Percentiles rank a stretch among this genome's conserved stretches.
phyloP scores from a whole-genome alignment of 179 eudicot species.

The Silene noctiflora region DNA sequence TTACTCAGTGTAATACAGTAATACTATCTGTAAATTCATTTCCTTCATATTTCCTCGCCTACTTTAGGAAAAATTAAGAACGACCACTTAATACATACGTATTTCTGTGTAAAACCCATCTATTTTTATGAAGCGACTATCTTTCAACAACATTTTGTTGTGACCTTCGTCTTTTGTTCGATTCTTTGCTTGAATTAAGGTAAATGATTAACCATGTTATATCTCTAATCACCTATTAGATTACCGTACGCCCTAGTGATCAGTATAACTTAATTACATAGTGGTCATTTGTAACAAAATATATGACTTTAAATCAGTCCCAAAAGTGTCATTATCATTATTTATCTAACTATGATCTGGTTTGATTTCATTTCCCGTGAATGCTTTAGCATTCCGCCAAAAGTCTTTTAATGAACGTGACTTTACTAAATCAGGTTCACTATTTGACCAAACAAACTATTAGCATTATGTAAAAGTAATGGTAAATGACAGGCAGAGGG shows the following conservation, averaged over 20 bases:
- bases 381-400: too few species aligned
- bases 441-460: neutral
- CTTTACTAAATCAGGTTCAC: neutral
- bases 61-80: neutral
- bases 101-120: neutral
- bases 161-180: neutral
- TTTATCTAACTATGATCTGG: too few species aligned
- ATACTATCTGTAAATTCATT: neutral
- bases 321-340: neutral
- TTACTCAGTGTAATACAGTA: neutral
- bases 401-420: neutral
- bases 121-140: neutral
- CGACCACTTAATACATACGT: too few species aligned
- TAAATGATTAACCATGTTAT: neutral
- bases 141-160: neutral
- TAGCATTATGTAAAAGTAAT: neutral
- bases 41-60: neutral
- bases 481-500: neutral
- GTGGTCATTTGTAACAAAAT: too few species aligned
- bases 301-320: neutral
- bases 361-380: too few species aligned
- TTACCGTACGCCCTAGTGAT: too few species aligned
- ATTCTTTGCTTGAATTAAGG: neutral
- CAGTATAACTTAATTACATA: too few species aligned
- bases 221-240: too few species aligned